Conservation (phyloP, 495 filamentous ascomycete genomes). For the Tetracladium setigerum region DNA sequence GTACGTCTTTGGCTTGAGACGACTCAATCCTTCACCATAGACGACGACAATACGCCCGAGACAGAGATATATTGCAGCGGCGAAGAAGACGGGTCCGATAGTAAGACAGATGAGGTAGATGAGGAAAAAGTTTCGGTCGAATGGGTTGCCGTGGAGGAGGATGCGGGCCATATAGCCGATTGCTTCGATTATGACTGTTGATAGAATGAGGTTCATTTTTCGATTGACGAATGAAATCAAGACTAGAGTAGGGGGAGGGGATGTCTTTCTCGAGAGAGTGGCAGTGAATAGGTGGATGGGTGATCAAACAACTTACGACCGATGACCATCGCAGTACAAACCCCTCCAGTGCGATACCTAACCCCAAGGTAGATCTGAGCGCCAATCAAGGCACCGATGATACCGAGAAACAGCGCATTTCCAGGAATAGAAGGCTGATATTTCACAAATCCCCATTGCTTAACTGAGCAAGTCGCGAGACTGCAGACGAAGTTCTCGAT, state of each 20-base stretch:
- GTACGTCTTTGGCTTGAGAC: constrained; percentile 45
- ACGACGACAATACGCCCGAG: constrained; percentile 47
- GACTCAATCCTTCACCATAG: constrained; percentile 51
- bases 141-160: constrained; percentile 31
- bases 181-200: constrained; percentile 23
- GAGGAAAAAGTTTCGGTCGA: constrained; percentile 26
- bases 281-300: too few relatives aligned
- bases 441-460: constrained; percentile 2
- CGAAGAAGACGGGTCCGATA: constrained; percentile 54
- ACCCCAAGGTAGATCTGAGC: constrained; percentile 4
- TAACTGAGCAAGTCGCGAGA: not conserved
- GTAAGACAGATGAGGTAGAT: constrained; percentile 35
- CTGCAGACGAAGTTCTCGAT: constrained; percentile 3
- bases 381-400: not conserved
- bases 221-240: too few relatives aligned
- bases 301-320: not conserved
- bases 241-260: too few relatives aligned
- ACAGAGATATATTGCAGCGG: constrained; percentile 55
- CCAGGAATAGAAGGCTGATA: constrained; percentile 5
- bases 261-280: too few relatives aligned
- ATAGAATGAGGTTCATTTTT: not conserved
- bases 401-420: constrained; percentile 7
- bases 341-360: not conserved
- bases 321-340: constrained; percentile 4
- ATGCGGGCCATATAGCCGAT: constrained; percentile 31